Conservation (phyloP, 73 alveolate species). For the Paramecium biaurelia region DNA sequence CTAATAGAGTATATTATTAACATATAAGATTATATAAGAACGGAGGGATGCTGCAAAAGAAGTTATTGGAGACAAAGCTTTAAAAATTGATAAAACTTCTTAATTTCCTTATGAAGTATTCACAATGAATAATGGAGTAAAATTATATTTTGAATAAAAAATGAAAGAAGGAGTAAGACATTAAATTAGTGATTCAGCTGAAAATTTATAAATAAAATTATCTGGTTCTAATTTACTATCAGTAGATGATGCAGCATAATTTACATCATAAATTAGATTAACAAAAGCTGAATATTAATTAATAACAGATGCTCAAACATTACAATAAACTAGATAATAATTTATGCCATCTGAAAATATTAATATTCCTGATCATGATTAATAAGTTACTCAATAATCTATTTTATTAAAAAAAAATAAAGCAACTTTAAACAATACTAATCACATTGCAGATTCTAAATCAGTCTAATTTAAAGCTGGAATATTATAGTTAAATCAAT, state of each 20-base stretch:
- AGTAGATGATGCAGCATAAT: background rate
- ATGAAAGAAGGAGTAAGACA: constrained; percentile 36
- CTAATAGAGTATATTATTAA: background rate
- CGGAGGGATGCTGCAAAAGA: constrained; percentile 40
- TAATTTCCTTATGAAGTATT: constrained; percentile 42
- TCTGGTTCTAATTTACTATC: constrained; percentile 25
- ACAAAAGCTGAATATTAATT: constrained; percentile 28
- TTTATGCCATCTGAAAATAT: constrained; percentile 17
- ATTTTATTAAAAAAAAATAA: background rate
- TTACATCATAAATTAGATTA: background rate
- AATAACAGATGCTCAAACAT: background rate
- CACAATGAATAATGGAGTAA: constrained; percentile 50
- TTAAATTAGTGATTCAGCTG: constrained; percentile 42
- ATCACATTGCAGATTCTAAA: background rate
- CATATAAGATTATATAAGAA: constrained; percentile 11
- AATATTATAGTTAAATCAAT: background rate
- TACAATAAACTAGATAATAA: background rate
- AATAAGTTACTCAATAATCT: background rate
- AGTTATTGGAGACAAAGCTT: constrained; percentile 37
- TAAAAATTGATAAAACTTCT: constrained; percentile 10
- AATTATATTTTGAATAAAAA: background rate
- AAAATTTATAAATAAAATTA: constrained; percentile 11
- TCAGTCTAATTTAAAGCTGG: background rate
- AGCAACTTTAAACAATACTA: background rate
- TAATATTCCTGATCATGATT: background rate